Conservation (phyloP, 805 yeast genomes). For the Zygotorulaspora sp. region DNA sequence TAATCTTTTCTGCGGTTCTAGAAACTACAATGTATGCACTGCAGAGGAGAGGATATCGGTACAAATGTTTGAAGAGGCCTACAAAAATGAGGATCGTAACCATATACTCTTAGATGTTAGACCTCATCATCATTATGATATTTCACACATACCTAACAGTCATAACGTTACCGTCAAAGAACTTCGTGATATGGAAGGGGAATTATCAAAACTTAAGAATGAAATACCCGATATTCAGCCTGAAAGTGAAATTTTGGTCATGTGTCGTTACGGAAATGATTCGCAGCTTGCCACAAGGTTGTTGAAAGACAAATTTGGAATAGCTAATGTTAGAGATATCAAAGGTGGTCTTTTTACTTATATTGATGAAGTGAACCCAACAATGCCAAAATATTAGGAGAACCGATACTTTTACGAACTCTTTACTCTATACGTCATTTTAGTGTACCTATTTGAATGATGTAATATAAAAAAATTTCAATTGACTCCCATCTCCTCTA, state of each 20-base stretch:
- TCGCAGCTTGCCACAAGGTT: conserved; percentile 70
- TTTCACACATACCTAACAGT: conserved; percentile 56
- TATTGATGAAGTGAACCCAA: conserved; percentile 55
- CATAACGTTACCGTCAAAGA: conserved; percentile 59
- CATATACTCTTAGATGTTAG: conserved; percentile 68
- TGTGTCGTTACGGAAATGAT: conserved; percentile 90
- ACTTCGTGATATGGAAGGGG: conserved; percentile 34
- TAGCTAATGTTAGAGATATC: conserved; percentile 55
- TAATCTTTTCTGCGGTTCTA: conserved; percentile 68
- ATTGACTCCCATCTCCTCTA: conserved; percentile 22
- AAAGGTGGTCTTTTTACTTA: conserved; percentile 74
- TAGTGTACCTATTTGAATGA: neutral
- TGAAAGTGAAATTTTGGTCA: conserved; percentile 45
- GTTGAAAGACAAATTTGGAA: conserved; percentile 48
- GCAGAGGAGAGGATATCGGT: conserved; percentile 46
- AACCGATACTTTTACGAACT: too few relatives aligned
- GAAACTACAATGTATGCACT: conserved; percentile 43
- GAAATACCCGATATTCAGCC: conserved; percentile 25
- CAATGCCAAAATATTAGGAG: conserved; percentile 57
- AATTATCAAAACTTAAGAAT: conserved; percentile 21
- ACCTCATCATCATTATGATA: conserved; percentile 67
- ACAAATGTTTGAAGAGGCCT: conserved; percentile 34
- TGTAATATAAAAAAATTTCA: neutral
- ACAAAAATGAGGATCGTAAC: conserved; percentile 14
- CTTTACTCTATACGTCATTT: too few relatives aligned